These are phyloP conservation scores for Lentinus brumalis DNA, from an alignment of 768 basidiomycete species.

Conservation along the genomic window DNA sequence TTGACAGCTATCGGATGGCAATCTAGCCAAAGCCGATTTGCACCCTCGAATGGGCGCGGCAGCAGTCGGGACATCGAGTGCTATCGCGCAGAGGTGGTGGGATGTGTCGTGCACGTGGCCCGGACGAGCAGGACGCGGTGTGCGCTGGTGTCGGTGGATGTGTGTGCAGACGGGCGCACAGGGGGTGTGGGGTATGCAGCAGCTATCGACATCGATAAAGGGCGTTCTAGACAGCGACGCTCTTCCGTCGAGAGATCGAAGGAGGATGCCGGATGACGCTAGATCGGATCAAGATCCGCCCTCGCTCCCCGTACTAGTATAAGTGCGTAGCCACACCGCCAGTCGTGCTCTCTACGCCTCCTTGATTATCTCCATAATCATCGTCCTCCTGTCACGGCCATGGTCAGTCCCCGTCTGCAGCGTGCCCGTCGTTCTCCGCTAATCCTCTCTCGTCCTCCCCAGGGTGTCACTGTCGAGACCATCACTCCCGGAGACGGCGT, in stretches of 20 bases:
- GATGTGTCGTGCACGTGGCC: neutral
- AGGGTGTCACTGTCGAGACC: constrained; percentile 74
- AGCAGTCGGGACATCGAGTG: neutral
- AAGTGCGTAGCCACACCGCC: constrained; percentile 39
- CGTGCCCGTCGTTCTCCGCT: constrained; percentile 27
- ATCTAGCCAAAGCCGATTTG: constrained; percentile 21
- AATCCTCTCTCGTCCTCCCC: neutral
- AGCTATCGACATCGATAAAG: constrained; percentile 24
- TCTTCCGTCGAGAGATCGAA: constrained; percentile 14
- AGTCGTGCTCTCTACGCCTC: constrained; percentile 35
- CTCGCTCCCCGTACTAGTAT: constrained; percentile 54
- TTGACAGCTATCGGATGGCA: constrained; percentile 18
- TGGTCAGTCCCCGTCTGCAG: constrained; percentile 35
- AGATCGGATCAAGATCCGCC: constrained; percentile 79
- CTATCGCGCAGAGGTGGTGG: constrained; percentile 2
- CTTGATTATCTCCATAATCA: constrained; percentile 25
- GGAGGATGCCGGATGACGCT: constrained; percentile 30
- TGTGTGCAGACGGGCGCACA: neutral
- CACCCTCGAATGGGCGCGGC: constrained; percentile 19
- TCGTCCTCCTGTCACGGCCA: constrained; percentile 19
- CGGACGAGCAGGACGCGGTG: neutral
- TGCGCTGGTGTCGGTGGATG: neutral
- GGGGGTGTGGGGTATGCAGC: neutral
- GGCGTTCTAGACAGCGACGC: constrained; percentile 11
- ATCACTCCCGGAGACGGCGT: constrained; percentile 62